Evolutionary conservation across 192 early-diverging fungal genomes (phyloP).

Genomic region (Coemansia sp.): DNA sequence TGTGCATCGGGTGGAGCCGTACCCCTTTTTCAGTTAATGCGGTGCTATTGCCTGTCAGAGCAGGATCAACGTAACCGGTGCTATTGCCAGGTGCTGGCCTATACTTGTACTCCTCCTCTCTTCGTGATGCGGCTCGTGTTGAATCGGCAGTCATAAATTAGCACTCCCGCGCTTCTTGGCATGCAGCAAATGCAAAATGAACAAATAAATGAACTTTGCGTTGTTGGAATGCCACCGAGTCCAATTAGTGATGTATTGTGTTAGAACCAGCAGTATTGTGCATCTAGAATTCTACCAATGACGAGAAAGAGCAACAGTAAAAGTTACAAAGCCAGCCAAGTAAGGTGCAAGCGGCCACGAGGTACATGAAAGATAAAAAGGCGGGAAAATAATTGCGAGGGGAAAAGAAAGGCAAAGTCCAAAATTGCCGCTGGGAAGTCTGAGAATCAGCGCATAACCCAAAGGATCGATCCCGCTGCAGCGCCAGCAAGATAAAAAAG

Average conservation of each 20-base stretch:
- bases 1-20: slow-evolving; percentile 19
- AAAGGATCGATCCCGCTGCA: neutral
- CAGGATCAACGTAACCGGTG: neutral
- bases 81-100: neutral
- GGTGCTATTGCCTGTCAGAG: neutral
- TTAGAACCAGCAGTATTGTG: neutral
- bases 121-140: neutral
- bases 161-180: neutral
- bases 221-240: neutral
- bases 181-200: neutral
- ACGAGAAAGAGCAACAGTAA: neutral
- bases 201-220: neutral
- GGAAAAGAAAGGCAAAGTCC: neutral
- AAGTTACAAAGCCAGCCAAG: neutral
- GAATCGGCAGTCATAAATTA: slow-evolving; percentile 10
- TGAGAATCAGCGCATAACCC: too few relatives aligned
- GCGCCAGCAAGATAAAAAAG: neutral
- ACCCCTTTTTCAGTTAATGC: neutral
- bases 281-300: neutral
- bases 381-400: neutral
- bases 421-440: neutral
- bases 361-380: neutral
- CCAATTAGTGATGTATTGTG: neutral
- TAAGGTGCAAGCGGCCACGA: neutral
- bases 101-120: neutral